Evolutionary conservation across 805 yeast genomes (phyloP), one percentile per base, ranked within the genome.

Genomic region (Candida krabiensis): DNA sequence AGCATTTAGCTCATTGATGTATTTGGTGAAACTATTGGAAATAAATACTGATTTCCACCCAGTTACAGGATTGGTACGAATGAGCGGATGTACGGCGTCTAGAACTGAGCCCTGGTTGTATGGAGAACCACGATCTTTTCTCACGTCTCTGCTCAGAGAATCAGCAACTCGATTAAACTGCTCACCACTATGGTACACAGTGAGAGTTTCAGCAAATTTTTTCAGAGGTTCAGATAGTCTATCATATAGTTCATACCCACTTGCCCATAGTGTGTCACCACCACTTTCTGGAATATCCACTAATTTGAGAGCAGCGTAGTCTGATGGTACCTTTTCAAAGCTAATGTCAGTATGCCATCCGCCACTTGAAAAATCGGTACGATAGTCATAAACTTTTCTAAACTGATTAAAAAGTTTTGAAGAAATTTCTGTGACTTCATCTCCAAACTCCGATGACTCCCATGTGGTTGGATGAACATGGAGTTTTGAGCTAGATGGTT

Each of bases 51-150:
- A 61, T 56, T 79, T 79, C 75, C 77, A 69, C 31, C 82, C 82
- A 18, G 84, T 78, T n/a, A 71, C 80, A 7, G 86, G 85, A 48
- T 80, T 80, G 26, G 82, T 75, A 60, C 83, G 70, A 23, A 80
- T 70, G 18, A 80, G 46, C 4, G 83, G 83, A 57, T 79, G 85
- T 41, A 70, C 73, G 53, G 79, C 68, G 46, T 69, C 36, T 8
- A 33, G 27, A 17, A 24, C 29, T 11, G 9, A 9, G 6, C 36
- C 36, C 13, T 33, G 30, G 21, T 33, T 33, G 21, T 11, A 14
- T 8, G 36, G 36, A 24, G 36, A 33, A 9, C 36, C 36, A 8
- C 36, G 25, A 14, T 33, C 30, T 5, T 4, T 7, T 24, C 36
- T 23, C 18, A 33, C 30, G 4, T 33, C 30, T 15, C 19, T 33